Conservation (phyloP, 2,329 filamentous ascomycete genomes). For the Dothiorella sarmentorum region DNA sequence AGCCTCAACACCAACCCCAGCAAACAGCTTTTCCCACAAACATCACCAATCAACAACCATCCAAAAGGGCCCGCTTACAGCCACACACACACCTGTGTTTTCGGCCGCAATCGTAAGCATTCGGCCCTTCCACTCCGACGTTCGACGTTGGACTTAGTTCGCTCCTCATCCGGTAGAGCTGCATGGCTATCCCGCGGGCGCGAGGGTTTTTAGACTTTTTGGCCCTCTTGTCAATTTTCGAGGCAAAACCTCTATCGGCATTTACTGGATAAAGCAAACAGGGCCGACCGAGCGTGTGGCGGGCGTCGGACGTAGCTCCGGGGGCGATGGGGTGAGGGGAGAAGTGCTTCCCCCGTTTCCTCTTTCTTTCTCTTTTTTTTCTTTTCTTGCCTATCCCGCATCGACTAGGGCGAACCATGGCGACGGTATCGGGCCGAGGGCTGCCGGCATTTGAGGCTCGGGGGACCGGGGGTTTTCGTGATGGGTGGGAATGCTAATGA, state of each 20-base stretch:
- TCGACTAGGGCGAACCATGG: not conserved
- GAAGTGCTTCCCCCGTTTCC: not conserved
- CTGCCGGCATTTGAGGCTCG: not conserved
- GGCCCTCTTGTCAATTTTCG: not conserved
- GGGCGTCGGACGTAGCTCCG: not conserved
- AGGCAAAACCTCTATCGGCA: not conserved
- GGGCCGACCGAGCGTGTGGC: too few species aligned
- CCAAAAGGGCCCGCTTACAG: not conserved
- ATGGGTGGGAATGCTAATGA: too few species aligned
- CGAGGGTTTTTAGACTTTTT: not conserved
- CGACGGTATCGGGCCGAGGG: conserved; percentile 1
- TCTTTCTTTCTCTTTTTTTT: too few species aligned
- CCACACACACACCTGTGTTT: too few species aligned
- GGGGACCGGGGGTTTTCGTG: not conserved
- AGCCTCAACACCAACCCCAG: not conserved
- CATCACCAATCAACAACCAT: not conserved
- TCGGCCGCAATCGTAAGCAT: conserved; percentile 8
- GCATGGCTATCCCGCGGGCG: not conserved
- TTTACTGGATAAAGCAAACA: too few species aligned
- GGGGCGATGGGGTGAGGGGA: not conserved
- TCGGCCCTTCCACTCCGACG: conserved; percentile 15
- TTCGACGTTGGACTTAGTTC: conserved; percentile 18
- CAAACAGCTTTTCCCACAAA: not conserved
- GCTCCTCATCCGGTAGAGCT: conserved; percentile 9
- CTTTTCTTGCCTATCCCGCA: too few species aligned